Conservation (phyloP, 352 stramenopile species). For the Globisporangium cederbergense region DNA sequence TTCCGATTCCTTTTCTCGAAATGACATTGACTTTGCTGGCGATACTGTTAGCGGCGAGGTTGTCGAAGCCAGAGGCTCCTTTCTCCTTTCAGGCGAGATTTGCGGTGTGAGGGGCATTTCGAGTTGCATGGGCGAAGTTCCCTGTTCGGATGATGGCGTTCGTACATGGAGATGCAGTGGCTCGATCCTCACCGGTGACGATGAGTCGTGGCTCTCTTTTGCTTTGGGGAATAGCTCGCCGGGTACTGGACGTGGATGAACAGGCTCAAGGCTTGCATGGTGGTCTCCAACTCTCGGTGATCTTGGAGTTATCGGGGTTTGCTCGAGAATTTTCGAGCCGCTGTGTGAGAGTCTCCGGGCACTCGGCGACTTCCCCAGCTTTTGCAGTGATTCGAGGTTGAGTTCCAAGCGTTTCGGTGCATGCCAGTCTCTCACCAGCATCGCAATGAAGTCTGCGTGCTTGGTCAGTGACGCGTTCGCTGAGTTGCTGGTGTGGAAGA, state of each 20-base stretch:
- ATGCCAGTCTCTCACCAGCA: constrained; percentile 54
- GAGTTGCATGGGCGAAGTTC: constrained; percentile 14
- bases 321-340: constrained; percentile 6
- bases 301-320: constrained; percentile 8
- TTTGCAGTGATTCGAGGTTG: constrained; percentile 70
- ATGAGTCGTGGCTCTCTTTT: constrained; percentile 18
- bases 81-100: background rate
- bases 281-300: constrained; percentile 7
- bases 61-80: background rate
- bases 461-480: constrained; percentile 13
- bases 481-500: constrained; percentile 49
- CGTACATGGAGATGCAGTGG: constrained; percentile 20
- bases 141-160: constrained; percentile 1
- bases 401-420: constrained; percentile 60
- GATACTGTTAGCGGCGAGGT: background rate
- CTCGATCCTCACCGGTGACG: constrained; percentile 36
- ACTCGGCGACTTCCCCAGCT: constrained; percentile 23
- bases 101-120: constrained; percentile 8
- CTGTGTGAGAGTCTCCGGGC: constrained; percentile 11
- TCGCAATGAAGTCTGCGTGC: constrained; percentile 41
- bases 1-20: constrained; percentile 17
- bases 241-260: constrained; percentile 13
- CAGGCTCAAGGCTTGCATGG: constrained; percentile 7
- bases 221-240: constrained; percentile 24
- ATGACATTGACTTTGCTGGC: constrained; percentile 8